Base-by-base conservation (phyloP, 1,284 basidiomycete species). In the Ustilago bromivora region DNA sequence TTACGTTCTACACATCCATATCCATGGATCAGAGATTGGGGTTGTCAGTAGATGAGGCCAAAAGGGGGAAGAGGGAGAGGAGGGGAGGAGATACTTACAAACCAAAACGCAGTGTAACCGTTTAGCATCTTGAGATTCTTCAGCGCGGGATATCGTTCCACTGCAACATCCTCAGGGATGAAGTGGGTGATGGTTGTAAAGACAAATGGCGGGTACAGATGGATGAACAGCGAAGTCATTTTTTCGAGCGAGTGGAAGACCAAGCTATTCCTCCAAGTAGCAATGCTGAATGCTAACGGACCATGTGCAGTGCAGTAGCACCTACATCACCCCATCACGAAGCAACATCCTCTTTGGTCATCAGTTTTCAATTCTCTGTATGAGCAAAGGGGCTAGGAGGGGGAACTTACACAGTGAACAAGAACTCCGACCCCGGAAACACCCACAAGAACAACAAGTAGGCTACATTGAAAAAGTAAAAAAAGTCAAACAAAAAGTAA, bases 201-300 rank as follows among this genome's bases (percentile, higher is more conserved):
- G 19, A 60, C 93, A 91, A 84, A 95, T 91, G 72, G 96, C 88
- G 52, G 41, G 49, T 66, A 76, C 63, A 63, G 38, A 19, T 81
- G 49, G 55, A 62, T 43, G 51, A 64, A 70, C 53, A 12, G 79
- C 68, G 95, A 89, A 36, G 94, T 90, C 72, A 96, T 91, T 87
- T 96, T 82, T 86, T 98, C 95, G 64, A 91, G 90, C 80, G 95
- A 94, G 84, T 97, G 95, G 87, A 97, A 97, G 7, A 97, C 95
- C 28, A 74, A 60, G 34, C 60, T 66, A 58, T 98, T 98, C 71
- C 96, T 90, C 95, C 95, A 98, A 3, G 96, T 97, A 78, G 96
- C 94, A 53, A 98, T 94, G 0, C 94, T 94, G 74, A 93, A 94
- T 0, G 94, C 96, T 40, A 98, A 89, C 0, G 93, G 91, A 0